Percentiles rank a stretch among this genome's conserved stretches.
These are phyloP conservation scores for Coelastrella sp. DNA, from an alignment of 139 green algal genomes.

Conservation along the genomic window DNA sequence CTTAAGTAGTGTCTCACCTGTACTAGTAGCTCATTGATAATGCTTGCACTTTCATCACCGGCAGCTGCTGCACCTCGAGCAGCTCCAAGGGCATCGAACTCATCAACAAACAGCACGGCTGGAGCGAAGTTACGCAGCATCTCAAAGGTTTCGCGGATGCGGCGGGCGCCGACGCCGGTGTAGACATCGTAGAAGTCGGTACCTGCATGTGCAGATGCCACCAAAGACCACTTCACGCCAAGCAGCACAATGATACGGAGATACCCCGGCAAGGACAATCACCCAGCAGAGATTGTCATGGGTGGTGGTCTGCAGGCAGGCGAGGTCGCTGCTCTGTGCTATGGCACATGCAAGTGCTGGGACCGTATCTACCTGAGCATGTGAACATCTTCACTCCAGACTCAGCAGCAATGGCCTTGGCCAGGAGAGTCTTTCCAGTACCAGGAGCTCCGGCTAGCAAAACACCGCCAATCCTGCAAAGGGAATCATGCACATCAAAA, in stretches of 20 bases:
- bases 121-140: conserved; percentile 72
- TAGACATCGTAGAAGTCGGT: conserved; percentile 76
- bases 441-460: conserved; percentile 72
- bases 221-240: too few relatives aligned
- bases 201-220: neutral
- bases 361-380: conserved; percentile 51
- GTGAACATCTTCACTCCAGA: conserved; percentile 88
- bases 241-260: neutral
- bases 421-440: conserved; percentile 98
- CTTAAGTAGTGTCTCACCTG: conserved; percentile 44
- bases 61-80: conserved; percentile 59
- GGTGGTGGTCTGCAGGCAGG: too few relatives aligned
- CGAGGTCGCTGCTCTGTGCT: too few relatives aligned
- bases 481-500: too few relatives aligned
- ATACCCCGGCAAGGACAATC: too few relatives aligned
- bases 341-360: neutral
- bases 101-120: conserved; percentile 98
- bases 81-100: conserved; percentile 95
- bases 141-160: conserved; percentile 72
- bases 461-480: conserved; percentile 63
- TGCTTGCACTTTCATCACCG: conserved; percentile 87
- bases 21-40: conserved; percentile 97
- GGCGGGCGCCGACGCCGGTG: conserved; percentile 62
- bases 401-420: conserved; percentile 97
- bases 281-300: too few relatives aligned